phyloP scores from a whole-genome alignment of 306 rosid genomes.

The Begonia loranthoides region DNA sequence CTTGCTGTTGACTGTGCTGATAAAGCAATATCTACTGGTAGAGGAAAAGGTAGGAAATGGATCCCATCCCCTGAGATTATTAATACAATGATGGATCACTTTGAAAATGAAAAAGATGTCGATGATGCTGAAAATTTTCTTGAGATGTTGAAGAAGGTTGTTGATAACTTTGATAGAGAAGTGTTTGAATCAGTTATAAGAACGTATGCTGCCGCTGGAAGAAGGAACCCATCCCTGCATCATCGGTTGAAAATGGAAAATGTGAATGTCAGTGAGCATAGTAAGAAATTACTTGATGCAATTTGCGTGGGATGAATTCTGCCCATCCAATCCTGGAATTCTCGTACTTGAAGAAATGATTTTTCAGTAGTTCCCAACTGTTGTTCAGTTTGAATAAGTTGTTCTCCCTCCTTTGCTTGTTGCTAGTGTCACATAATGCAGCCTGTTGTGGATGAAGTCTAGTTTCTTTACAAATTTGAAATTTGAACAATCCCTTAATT shows the following conservation, averaged over 20 bases:
- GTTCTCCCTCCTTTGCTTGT: not conserved
- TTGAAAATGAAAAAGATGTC: conserved; percentile 67
- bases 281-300: conserved; percentile 50
- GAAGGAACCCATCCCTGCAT: conserved; percentile 34
- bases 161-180: conserved; percentile 30
- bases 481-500: too few relatives aligned
- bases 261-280: conserved; percentile 44
- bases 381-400: conserved; percentile 1
- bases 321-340: conserved; percentile 9
- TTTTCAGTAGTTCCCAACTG: conserved; percentile 12
- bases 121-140: conserved; percentile 71
- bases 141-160: conserved; percentile 48
- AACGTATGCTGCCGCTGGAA: conserved; percentile 69
- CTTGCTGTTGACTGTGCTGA: conserved; percentile 47
- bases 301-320: conserved; percentile 43
- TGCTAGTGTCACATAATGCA: not conserved
- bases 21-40: conserved; percentile 49
- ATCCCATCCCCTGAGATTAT: conserved; percentile 35
- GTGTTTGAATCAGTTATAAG: conserved; percentile 74
- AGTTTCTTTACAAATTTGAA: too few relatives aligned
- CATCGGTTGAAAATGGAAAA: conserved; percentile 79
- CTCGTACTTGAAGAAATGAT: conserved; percentile 15
- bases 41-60: conserved; percentile 68
- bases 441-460: not conserved
- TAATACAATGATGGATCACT: conserved; percentile 39